Base-by-base conservation (phyloP, 306 rosid genomes). In the Quercus agrifolia region DNA sequence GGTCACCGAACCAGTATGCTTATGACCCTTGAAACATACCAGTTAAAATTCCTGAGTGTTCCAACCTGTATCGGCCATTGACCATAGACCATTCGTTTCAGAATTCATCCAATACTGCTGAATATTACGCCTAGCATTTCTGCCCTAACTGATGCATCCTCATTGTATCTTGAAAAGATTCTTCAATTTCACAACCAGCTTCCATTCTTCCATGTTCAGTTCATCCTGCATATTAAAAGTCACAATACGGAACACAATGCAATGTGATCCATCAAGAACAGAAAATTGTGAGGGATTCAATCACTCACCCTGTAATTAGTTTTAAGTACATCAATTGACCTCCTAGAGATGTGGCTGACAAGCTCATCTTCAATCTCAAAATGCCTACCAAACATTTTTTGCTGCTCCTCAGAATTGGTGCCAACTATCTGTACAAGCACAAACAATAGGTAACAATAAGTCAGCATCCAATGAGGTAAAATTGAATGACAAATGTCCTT, bases 331-430 rank as follows among this genome's bases (percentile, higher is more conserved):
- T 95, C 99, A 80, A 95, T 95, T 0, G 99, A 95, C 78, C 70
- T 91, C 89, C 98, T 86, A 2, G 98, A 78, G 71, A 95, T 93
- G 80, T 83, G 98, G 87, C 98, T 93, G 66, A 95, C 98, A 88
- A 95, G 99, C 74, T 95, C 96, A 81, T 93, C 98, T 20, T 93
- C 94, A 21, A 90, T 71, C 79, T 93, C 99, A 88, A 95, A 95
- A 82, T 95, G 99, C 87, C 99, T 87, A 69, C 99, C 99, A 55
- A 28, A 90, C 98, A 95, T 93, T 74, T 93, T 93, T 63, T 95
- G 99, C 83, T 95, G 99, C 78, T 95, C 99, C 78, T 95, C 99
- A 20, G 98, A 21, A 79, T 86, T 89, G 85, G 87, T 72, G 74
- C 94, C 96, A 58, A 76, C 81, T 52, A 95, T 95, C 99, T 95